Percentiles rank a stretch among this genome's conserved stretches.
Conservation (phyloP, 805 yeast species). For the Yarrowia yakushimensis region DNA sequence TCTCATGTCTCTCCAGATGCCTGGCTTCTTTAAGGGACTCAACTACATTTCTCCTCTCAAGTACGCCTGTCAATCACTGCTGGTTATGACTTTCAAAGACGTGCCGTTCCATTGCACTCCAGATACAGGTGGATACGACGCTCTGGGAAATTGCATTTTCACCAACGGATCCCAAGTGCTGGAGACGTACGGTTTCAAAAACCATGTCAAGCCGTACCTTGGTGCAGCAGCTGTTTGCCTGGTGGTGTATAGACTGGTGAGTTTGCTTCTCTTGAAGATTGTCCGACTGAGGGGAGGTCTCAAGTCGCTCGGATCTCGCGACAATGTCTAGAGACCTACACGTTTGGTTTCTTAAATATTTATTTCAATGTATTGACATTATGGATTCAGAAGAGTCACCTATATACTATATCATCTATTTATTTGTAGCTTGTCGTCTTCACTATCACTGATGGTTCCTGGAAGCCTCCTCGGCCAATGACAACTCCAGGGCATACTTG, state of each 20-base stretch:
- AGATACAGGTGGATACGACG: conserved; percentile 26
- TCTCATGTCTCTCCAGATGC: conserved; percentile 73
- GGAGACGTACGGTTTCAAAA: conserved; percentile 46
- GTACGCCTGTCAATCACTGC: conserved; percentile 44
- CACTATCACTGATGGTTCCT: neutral
- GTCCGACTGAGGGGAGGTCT: conserved; percentile 31
- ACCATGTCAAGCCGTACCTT: conserved; percentile 28
- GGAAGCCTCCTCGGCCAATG: conserved; percentile 25
- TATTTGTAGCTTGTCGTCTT: neutral
- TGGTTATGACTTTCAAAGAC: conserved; percentile 25
- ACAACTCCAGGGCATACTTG: conserved; percentile 32
- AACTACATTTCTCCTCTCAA: conserved; percentile 77
- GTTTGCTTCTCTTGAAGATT: conserved; percentile 31
- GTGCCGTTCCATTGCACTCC: conserved; percentile 22
- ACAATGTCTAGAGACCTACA: neutral
- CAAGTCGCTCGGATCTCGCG: neutral
- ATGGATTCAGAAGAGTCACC: no score
- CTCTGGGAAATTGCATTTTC: conserved; percentile 46
- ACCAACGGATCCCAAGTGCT: conserved; percentile 55
- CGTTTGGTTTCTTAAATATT: neutral
- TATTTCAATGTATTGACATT: neutral
- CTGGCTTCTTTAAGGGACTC: conserved; percentile 60
- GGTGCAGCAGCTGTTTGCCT: conserved; percentile 33
- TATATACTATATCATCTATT: neutral
- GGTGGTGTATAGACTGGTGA: conserved; percentile 33